These are phyloP conservation scores for Prunus kanzakura DNA, from an alignment of 306 rosid species.

Conservation along the genomic window DNA sequence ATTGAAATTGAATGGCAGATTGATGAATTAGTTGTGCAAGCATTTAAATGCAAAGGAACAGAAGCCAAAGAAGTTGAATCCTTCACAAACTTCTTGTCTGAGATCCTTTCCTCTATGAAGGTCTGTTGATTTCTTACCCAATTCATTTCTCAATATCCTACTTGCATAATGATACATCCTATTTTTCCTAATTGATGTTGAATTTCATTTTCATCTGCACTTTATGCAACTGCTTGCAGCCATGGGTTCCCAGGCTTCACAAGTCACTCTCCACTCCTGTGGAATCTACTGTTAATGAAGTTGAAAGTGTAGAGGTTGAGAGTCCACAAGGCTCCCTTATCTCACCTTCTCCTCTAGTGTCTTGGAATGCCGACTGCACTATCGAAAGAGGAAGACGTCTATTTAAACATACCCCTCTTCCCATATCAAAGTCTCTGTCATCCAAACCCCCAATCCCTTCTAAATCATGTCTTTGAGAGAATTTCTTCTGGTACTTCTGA, in stretches of 20 bases:
- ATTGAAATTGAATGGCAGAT: slow-evolving; percentile 41
- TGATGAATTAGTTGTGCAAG: slow-evolving; percentile 75
- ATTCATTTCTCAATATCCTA: neutral
- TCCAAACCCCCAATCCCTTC: slow-evolving; percentile 41
- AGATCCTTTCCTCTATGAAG: slow-evolving; percentile 63
- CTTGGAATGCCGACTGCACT: slow-evolving; percentile 82
- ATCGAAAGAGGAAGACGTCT: slow-evolving; percentile 74
- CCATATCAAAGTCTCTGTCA: slow-evolving; percentile 60
- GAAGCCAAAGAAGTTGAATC: slow-evolving; percentile 49
- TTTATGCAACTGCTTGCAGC: slow-evolving; percentile 44
- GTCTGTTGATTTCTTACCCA: slow-evolving; percentile 29
- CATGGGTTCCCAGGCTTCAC: slow-evolving; percentile 71
- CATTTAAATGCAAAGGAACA: slow-evolving; percentile 40
- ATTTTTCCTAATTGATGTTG: too few species aligned
- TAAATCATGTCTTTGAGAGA: slow-evolving; percentile 35
- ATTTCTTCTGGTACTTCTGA: slow-evolving; percentile 31
- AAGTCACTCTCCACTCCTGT: slow-evolving; percentile 29
- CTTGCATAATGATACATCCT: neutral
- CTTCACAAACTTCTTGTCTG: slow-evolving; percentile 57
- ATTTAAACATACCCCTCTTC: slow-evolving; percentile 91
- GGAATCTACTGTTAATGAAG: slow-evolving; percentile 24
- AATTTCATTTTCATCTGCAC: neutral
- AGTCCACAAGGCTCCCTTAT: slow-evolving; percentile 51
- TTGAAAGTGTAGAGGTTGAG: slow-evolving; percentile 26
- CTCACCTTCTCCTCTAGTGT: slow-evolving; percentile 93